Conservation (phyloP, 805 yeast species). For the Candida xiaguanensis region DNA sequence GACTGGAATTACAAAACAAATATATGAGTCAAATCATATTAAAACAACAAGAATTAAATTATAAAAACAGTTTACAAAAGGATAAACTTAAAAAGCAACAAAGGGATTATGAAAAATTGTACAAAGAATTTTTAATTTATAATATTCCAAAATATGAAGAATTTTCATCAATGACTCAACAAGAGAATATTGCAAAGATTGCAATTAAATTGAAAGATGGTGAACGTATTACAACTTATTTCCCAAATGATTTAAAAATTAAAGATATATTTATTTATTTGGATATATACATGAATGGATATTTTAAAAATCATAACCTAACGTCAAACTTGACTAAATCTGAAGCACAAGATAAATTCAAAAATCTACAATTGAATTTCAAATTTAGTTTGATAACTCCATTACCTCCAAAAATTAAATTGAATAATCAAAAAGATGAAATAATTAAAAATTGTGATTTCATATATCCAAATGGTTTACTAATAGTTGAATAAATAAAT, state of each 20-base stretch:
- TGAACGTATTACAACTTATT: constrained; percentile 42
- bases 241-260: constrained; percentile 27
- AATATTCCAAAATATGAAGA: constrained; percentile 23
- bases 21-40: constrained; percentile 56
- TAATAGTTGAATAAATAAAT: constrained; percentile 55
- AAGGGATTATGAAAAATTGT: constrained; percentile 24
- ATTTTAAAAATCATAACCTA: constrained; percentile 18
- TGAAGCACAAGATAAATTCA: constrained; percentile 22
- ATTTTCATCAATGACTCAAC: constrained; percentile 7
- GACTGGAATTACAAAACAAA: constrained; percentile 60
- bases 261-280: constrained; percentile 33
- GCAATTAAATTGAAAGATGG: constrained; percentile 70
- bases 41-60: constrained; percentile 74
- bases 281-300: constrained; percentile 40
- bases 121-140: constrained; percentile 35
- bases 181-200: constrained; percentile 46
- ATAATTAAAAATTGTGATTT: constrained; percentile 59
- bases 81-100: constrained; percentile 53
- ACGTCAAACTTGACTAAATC: constrained; percentile 17
- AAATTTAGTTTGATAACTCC: constrained; percentile 33
- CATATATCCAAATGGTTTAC: constrained; percentile 44
- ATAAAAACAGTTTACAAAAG: constrained; percentile 60
- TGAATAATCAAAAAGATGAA: constrained; percentile 36
- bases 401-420: constrained; percentile 32
- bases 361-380: constrained; percentile 21